Conservation (phyloP, 176 grass and related monocot genomes). For the Avena eriantha region DNA sequence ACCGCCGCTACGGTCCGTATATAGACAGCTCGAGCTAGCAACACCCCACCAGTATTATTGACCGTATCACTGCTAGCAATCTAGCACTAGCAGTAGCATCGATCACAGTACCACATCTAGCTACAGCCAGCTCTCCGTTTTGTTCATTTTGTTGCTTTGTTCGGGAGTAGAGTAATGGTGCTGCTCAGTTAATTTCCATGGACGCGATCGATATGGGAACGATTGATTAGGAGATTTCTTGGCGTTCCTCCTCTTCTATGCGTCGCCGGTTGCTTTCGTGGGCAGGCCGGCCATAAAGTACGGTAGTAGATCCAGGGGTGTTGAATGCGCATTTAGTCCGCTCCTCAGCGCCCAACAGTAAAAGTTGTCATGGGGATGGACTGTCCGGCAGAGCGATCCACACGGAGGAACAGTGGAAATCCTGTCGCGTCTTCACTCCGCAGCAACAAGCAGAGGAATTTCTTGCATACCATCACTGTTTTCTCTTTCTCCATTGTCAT, state of each 20-base stretch:
- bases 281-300: background rate
- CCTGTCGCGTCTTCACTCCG: background rate
- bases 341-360: slow-evolving; percentile 22
- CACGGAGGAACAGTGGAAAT: slow-evolving; percentile 6
- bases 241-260: background rate
- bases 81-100: background rate
- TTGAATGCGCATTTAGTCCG: slow-evolving; percentile 55
- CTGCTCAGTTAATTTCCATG: background rate
- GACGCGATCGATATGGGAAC: background rate
- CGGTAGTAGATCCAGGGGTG: slow-evolving; percentile 23
- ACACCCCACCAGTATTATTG: slow-evolving; percentile 1
- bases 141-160: background rate
- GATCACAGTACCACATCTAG: background rate
- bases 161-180: background rate
- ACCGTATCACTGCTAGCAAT: background rate
- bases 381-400: background rate
- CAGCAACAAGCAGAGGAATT: slow-evolving; percentile 5
- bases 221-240: background rate
- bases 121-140: background rate
- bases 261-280: slow-evolving; percentile 11
- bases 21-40: background rate
- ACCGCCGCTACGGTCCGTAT: background rate
- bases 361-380: slow-evolving; percentile 38
- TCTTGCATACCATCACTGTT: background rate
- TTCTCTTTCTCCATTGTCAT: background rate